These are phyloP conservation scores for Candolleomyces efflorescens DNA, from an alignment of 768 basidiomycete genomes.

Conservation along the genomic window DNA sequence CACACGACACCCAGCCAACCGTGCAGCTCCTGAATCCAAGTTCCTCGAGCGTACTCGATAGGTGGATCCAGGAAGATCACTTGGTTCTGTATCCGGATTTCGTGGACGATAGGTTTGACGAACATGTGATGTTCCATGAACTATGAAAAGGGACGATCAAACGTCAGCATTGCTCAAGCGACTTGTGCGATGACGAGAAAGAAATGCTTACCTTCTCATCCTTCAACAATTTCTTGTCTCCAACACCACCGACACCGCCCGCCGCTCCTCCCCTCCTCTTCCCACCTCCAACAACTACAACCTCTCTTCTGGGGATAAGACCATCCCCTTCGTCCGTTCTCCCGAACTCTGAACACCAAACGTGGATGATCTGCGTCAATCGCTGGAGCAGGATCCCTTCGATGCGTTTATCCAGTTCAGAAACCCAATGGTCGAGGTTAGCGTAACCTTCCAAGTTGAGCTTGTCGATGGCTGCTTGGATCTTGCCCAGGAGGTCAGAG, in stretches of 20 bases:
- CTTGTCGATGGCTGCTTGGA: constrained; percentile 85
- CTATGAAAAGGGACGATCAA: constrained; percentile 29
- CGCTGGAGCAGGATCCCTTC: constrained; percentile 76
- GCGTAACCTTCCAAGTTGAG: constrained; percentile 95
- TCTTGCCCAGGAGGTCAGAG: constrained; percentile 64
- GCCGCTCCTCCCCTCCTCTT: constrained; percentile 53
- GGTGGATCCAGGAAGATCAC: constrained; percentile 98
- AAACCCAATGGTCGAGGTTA: constrained; percentile 90
- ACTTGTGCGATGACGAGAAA: background rate
- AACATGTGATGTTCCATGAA: constrained; percentile 69
- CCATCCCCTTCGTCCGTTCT: constrained; percentile 64
- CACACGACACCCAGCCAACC: constrained; percentile 91
- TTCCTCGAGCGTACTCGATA: constrained; percentile 88
- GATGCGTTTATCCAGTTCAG: constrained; percentile 77
- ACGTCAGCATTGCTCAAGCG: background rate
- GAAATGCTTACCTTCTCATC: constrained; percentile 65
- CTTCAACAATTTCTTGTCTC: constrained; percentile 61
- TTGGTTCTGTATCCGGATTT: constrained; percentile 97
- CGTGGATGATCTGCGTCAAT: constrained; percentile 70
- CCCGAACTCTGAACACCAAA: constrained; percentile 89
- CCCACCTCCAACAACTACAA: constrained; percentile 45
- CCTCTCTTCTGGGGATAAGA: constrained; percentile 37
- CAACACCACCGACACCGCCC: background rate
- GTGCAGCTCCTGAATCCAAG: constrained; percentile 87
- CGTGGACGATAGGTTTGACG: constrained; percentile 86